Base-by-base conservation (phyloP, 2,329 filamentous ascomycete species). In the Rutstroemia sp. region DNA sequence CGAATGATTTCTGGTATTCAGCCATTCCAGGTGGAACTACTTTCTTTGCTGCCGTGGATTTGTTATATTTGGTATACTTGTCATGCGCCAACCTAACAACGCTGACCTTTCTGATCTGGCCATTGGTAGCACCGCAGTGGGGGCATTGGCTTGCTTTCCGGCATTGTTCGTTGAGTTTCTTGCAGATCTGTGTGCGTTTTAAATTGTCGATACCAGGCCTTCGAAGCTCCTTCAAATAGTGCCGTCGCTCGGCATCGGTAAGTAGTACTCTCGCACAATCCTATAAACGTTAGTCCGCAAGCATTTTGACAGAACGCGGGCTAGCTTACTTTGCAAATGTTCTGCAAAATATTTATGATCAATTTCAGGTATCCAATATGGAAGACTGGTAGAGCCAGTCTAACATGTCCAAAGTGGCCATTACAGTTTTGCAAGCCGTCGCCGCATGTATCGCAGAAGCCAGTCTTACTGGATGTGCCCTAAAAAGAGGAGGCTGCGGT, bases 281-380 rank as follows among this genome's bases (percentile, higher is more conserved):
- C 76, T 84, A 42, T 23, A 7, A 47, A 38, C 23, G 55, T 44
- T 57, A 65, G 56, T 65, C 51, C 55, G 16, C 42, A 44, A 27
- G 9, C 46, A 21, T 21, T 39, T 57, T 23, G 56, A 46, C 56
- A 58, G 34, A 9, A 51, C n/a, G 49, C 12, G 48, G 16, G 34
- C 45, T 12, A 6, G 19, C 68, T 45, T 68, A 79, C 76, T 70
- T 96, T 99, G 84, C 94, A 99, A 62, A 99, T 95, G 67, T 94
- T 88, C 70, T 97, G 92, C 23, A 99, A 78, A 56, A 96, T 92
- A 46, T 86, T 86, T 69, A 95, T 92, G 61, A 94, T 90, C 70
- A 95, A 91, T 70, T 91, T 94, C 65, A 99, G 82, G 70, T 96
- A 99, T 39, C 94, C 94, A 62, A 97, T 91, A 69, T 99, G 94